phyloP scores from a whole-genome alignment of 192 early-diverging fungal species.

The Coemansia sp. region DNA sequence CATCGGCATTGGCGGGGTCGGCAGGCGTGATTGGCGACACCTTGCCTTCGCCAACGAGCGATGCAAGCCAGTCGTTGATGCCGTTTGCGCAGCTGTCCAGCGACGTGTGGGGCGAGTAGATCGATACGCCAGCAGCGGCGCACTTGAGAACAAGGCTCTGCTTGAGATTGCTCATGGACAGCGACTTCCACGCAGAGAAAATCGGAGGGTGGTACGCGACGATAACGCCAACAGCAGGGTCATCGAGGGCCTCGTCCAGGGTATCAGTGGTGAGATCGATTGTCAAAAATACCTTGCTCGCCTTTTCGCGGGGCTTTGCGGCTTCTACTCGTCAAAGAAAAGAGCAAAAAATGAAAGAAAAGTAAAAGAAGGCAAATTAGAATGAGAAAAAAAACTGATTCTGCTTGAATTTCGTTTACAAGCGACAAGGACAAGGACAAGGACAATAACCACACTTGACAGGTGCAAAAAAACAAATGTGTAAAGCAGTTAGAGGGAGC shows the following conservation, averaged over 20 bases:
- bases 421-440: too few species aligned
- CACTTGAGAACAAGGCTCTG: conserved; percentile 78
- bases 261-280: conserved; percentile 85
- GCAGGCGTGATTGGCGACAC: conserved; percentile 49
- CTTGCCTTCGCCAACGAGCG: conserved; percentile 32
- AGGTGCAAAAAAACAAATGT: neutral
- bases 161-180: conserved; percentile 71
- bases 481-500: neutral
- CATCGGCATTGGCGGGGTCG: conserved; percentile 17
- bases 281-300: conserved; percentile 79
- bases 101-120: conserved; percentile 90
- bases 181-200: conserved; percentile 77
- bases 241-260: conserved; percentile 70
- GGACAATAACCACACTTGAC: too few species aligned
- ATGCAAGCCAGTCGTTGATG: conserved; percentile 89
- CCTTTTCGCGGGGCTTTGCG: conserved; percentile 68
- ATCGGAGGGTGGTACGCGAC: conserved; percentile 94
- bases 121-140: conserved; percentile 78
- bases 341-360: neutral
- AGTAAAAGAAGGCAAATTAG: neutral
- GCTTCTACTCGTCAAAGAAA: conserved; percentile 59
- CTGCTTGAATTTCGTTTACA: neutral
- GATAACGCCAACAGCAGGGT: conserved; percentile 78
- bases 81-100: conserved; percentile 78
- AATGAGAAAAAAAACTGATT: neutral